Conservation (phyloP, 306 rosid genomes). For the Cucumis melo region DNA sequence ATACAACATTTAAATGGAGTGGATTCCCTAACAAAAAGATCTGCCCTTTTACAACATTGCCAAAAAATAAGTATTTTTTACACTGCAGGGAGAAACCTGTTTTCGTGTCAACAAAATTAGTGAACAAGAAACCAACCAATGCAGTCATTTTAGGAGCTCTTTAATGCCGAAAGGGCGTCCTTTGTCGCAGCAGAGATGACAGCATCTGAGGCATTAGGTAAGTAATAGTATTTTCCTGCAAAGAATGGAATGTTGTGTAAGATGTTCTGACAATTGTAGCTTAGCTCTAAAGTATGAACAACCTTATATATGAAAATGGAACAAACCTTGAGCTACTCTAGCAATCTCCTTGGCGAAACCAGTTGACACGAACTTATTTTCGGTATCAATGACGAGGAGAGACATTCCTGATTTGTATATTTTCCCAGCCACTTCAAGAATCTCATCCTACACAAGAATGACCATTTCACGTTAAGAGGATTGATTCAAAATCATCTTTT, state of each 20-base stretch:
- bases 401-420: constrained; percentile 96
- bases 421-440: constrained; percentile 91
- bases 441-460: constrained; percentile 57
- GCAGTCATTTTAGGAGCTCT: constrained; percentile 36
- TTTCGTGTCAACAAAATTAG: background rate
- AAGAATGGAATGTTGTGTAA: constrained; percentile 1
- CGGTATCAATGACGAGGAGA: constrained; percentile 92
- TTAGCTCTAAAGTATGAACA: constrained; percentile 1
- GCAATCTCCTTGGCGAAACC: constrained; percentile 98
- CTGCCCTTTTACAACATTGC: background rate
- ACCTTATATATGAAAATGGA: constrained; percentile 7
- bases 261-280: constrained; percentile 1
- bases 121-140: background rate
- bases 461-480: background rate
- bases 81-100: background rate
- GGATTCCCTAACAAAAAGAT: background rate
- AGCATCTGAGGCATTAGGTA: constrained; percentile 93
- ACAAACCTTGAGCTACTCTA: constrained; percentile 93
- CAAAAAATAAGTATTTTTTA: background rate
- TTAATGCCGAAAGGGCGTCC: constrained; percentile 73
- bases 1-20: background rate
- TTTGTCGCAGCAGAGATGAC: constrained; percentile 77
- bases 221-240: constrained; percentile 92
- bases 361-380: constrained; percentile 91
- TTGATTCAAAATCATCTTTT: background rate